phyloP scores from a whole-genome alignment of 2,329 filamentous ascomycete genomes.

The Alternaria longipes region DNA sequence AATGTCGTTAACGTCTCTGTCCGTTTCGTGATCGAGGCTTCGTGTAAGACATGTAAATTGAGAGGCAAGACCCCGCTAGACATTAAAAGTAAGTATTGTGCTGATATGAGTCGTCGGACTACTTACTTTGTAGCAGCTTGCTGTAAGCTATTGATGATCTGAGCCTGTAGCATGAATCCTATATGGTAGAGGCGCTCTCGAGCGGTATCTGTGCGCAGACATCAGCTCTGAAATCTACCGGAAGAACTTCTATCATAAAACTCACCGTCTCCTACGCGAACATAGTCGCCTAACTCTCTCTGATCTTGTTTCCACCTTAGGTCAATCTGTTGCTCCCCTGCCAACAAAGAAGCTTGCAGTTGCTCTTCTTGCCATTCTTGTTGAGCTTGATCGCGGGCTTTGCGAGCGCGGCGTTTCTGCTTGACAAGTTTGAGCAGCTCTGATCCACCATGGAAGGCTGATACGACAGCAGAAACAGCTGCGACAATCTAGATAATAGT shows the following conservation, averaged over 20 bases:
- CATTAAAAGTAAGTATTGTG: background rate
- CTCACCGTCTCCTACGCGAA: conserved; percentile 53
- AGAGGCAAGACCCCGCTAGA: conserved; percentile 31
- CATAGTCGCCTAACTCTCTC: conserved; percentile 47
- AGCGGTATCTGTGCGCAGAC: conserved; percentile 41
- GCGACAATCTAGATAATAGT: conserved; percentile 45
- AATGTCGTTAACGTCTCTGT: conserved; percentile 46
- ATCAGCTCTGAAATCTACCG: conserved; percentile 1
- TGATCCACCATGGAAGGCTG: conserved; percentile 54
- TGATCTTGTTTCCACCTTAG: conserved; percentile 46
- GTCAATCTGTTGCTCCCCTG: conserved; percentile 49
- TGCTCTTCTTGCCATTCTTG: conserved; percentile 50
- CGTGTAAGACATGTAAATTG: conserved; percentile 49
- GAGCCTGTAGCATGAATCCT: conserved; percentile 52
- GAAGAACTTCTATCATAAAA: conserved; percentile 23
- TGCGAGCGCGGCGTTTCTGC: conserved; percentile 44
- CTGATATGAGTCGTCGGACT: conserved; percentile 17
- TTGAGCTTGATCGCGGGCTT: conserved; percentile 34
- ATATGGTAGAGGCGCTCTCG: conserved; percentile 51
- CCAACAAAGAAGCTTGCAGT: conserved; percentile 50
- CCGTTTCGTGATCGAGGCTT: conserved; percentile 49
- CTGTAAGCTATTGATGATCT: conserved; percentile 52
- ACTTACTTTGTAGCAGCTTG: conserved; percentile 45
- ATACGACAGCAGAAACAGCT: conserved; percentile 55
- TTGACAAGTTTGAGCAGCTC: conserved; percentile 50